These are phyloP conservation scores for Agarophyton chilense DNA, from an alignment of 23 red algal genomes.

Conservation along the genomic window DNA sequence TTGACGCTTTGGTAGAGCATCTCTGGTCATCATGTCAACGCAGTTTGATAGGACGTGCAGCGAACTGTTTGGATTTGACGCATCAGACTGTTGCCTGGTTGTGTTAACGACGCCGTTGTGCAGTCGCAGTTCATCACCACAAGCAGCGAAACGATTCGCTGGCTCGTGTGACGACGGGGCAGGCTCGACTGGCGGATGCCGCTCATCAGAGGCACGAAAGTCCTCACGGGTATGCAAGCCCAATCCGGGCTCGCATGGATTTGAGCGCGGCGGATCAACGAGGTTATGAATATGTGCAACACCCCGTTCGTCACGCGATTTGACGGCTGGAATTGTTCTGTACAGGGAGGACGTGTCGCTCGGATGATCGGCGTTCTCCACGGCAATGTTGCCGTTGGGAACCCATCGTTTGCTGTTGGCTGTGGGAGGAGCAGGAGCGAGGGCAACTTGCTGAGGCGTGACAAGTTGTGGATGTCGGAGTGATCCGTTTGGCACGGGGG, in stretches of 20 bases:
- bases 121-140: not conserved
- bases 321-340: not conserved
- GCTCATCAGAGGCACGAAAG: not conserved
- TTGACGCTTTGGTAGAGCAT: not conserved
- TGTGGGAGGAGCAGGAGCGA: not conserved
- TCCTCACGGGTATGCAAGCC: not conserved
- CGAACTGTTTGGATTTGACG: slow-evolving; percentile 21
- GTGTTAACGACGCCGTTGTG: not conserved
- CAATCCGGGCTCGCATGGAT: not conserved
- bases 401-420: not conserved
- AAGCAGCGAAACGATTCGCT: not conserved
- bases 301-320: not conserved
- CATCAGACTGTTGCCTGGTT: not conserved
- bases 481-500: not conserved
- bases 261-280: not conserved
- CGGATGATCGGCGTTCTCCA: too few species aligned
- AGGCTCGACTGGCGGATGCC: not conserved
- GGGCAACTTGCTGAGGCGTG: not conserved
- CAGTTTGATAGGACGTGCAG: slow-evolving; percentile 56
- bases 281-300: not conserved
- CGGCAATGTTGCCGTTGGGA: not conserved
- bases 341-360: not conserved
- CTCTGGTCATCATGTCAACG: slow-evolving; percentile 60
- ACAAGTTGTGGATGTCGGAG: not conserved
- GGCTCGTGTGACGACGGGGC: not conserved